Conservation (phyloP, 176 grass and related monocot genomes). For the Zea mays region DNA sequence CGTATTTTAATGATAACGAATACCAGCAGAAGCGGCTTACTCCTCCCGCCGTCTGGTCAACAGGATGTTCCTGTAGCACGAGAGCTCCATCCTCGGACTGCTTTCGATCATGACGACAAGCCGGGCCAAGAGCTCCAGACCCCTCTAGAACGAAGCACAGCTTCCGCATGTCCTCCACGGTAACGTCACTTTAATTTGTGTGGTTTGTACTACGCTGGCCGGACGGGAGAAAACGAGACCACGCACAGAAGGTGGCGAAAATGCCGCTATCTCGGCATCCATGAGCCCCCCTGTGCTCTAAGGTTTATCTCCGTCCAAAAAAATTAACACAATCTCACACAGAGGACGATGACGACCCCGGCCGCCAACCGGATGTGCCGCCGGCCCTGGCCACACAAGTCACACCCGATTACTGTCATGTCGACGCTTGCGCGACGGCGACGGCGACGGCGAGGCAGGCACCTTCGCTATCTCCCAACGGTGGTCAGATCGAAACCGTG, state of each 20-base stretch:
- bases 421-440: constrained; percentile 4
- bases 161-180: not conserved
- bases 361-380: not conserved
- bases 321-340: not conserved
- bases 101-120: not conserved
- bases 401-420: constrained; percentile 8
- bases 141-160: constrained; percentile 16
- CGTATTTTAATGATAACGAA: too few relatives aligned
- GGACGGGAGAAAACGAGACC: constrained; percentile 29
- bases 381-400: constrained; percentile 18
- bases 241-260: not conserved
- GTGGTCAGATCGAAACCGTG: not conserved
- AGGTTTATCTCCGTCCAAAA: not conserved
- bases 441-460: not conserved
- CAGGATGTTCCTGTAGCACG: not conserved
- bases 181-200: not conserved
- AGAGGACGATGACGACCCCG: not conserved
- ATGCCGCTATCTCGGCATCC: not conserved
- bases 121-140: not conserved
- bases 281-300: not conserved
- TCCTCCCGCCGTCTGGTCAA: not conserved
- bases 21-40: not conserved
- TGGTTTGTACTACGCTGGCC: not conserved
- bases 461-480: too few relatives aligned
- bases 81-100: not conserved